Conservation (phyloP, 2,329 filamentous ascomycete genomes). For the Coccinonectria pachysandricola region DNA sequence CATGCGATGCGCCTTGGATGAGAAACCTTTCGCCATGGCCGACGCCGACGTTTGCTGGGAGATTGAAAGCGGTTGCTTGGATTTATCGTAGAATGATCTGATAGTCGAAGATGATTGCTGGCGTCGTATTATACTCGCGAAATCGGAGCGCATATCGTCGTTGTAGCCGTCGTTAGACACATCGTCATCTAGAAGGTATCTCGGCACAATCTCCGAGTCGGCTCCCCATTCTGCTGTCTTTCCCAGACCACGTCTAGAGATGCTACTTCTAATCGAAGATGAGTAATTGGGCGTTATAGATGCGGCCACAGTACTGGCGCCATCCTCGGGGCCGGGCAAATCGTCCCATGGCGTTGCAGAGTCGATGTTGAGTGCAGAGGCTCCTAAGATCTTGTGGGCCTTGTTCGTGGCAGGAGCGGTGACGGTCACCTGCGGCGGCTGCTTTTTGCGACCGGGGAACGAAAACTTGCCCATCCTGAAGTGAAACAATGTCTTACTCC, state of each 20-base stretch:
- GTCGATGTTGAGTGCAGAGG: slow-evolving; percentile 16
- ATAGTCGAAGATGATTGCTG: slow-evolving; percentile 46
- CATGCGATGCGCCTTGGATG: slow-evolving; percentile 35
- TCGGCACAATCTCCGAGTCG: slow-evolving; percentile 18
- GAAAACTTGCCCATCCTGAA: slow-evolving; percentile 23
- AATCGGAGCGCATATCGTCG: slow-evolving; percentile 27
- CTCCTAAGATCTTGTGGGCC: slow-evolving; percentile 18
- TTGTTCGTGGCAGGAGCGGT: slow-evolving; percentile 18
- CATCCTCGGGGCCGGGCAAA: slow-evolving; percentile 14
- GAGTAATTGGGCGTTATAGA: slow-evolving; percentile 5
- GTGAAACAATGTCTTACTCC: too few species aligned
- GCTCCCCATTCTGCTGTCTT: slow-evolving; percentile 15
- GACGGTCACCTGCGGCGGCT: slow-evolving; percentile 17
- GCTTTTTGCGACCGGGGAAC: slow-evolving; percentile 20
- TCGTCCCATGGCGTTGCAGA: slow-evolving; percentile 11
- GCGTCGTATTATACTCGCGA: slow-evolving; percentile 33
- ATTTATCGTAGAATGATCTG: slow-evolving; percentile 45
- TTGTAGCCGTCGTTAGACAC: slow-evolving; percentile 12
- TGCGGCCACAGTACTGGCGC: slow-evolving; percentile 9
- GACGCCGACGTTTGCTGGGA: slow-evolving; percentile 50
- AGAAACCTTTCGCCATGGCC: slow-evolving; percentile 46
- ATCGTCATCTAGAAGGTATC: slow-evolving; percentile 10
- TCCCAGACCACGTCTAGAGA: not conserved
- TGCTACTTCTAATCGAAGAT: slow-evolving; percentile 2
- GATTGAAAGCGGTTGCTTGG: slow-evolving; percentile 44